A percentile compares a stretch with the other conserved stretches of the same genome.
Evolutionary conservation across 192 early-diverging fungal genomes (phyloP).

Genomic region (Gigaspora rosea): DNA sequence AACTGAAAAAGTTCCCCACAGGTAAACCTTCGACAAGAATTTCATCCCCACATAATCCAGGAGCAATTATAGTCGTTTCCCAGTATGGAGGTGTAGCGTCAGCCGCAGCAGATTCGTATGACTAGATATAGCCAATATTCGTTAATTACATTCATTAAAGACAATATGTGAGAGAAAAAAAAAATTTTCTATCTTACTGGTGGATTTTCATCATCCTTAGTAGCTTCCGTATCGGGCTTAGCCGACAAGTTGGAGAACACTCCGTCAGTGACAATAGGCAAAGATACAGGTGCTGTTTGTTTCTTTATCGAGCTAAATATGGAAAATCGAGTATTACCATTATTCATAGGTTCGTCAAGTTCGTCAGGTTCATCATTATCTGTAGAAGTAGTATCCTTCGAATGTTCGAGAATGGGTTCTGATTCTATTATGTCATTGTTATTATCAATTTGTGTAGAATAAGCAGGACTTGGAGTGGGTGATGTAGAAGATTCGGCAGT

Average conservation of each 20-base stretch:
- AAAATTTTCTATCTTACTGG: conserved; percentile 53
- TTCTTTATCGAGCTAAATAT: conserved; percentile 23
- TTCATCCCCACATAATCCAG: conserved; percentile 77
- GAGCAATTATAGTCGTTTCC: conserved; percentile 74
- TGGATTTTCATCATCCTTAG: conserved; percentile 52
- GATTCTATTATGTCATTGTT: conserved; percentile 19
- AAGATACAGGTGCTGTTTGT: conserved; percentile 34
- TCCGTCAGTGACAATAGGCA: conserved; percentile 49
- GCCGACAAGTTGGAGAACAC: conserved; percentile 61
- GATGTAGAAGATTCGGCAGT: neutral
- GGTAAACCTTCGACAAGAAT: conserved; percentile 90
- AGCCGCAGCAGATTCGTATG: conserved; percentile 76
- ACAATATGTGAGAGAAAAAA: conserved; percentile 41
- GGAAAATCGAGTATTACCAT: conserved; percentile 5
- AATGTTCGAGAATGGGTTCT: conserved; percentile 8
- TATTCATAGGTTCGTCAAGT: neutral
- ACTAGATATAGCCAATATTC: conserved; percentile 17
- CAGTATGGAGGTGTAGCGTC: conserved; percentile 77
- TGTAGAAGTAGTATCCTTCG: neutral
- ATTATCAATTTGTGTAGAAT: neutral
- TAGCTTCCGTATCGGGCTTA: conserved; percentile 54
- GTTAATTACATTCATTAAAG: conserved; percentile 32
- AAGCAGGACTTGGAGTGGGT: conserved; percentile 5
- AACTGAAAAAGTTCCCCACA: conserved; percentile 76
- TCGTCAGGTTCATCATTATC: neutral